Percentiles rank a stretch among this genome's conserved stretches.
These are phyloP conservation scores for Diaporthe batatas DNA, from an alignment of 2,329 filamentous ascomycete genomes.

Conservation along the genomic window DNA sequence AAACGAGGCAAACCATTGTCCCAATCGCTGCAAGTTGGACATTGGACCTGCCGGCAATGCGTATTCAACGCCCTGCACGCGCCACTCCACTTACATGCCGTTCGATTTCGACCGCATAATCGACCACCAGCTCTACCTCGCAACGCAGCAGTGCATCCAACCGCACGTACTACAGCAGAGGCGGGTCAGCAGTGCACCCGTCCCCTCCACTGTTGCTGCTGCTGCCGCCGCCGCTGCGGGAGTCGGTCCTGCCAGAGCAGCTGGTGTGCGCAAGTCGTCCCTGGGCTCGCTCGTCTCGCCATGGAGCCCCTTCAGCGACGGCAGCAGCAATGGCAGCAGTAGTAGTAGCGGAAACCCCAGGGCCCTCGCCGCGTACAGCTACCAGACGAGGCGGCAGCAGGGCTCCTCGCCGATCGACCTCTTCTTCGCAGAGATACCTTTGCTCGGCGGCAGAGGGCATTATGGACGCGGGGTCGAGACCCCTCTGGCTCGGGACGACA, in stretches of 20 bases:
- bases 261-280: constrained; percentile 1
- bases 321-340: background rate
- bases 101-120: constrained; percentile 34
- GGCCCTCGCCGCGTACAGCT: background rate
- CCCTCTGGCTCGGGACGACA: background rate
- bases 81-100: constrained; percentile 21
- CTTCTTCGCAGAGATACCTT: constrained; percentile 4
- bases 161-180: constrained; percentile 13
- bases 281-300: constrained; percentile 17
- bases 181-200: constrained; percentile 11
- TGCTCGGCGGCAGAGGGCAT: background rate
- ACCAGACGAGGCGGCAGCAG: background rate
- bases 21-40: background rate
- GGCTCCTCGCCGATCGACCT: constrained; percentile 15
- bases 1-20: background rate
- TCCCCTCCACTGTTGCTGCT: background rate
- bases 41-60: background rate
- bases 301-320: background rate
- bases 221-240: background rate
- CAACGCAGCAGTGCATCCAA: constrained; percentile 30
- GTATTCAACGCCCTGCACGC: background rate
- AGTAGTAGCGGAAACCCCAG: background rate
- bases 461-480: background rate
- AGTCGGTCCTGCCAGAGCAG: background rate
- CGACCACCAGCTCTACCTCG: constrained; percentile 36